phyloP scores from a whole-genome alignment of 495 filamentous ascomycete genomes.

The Daldinia caldariorum region DNA sequence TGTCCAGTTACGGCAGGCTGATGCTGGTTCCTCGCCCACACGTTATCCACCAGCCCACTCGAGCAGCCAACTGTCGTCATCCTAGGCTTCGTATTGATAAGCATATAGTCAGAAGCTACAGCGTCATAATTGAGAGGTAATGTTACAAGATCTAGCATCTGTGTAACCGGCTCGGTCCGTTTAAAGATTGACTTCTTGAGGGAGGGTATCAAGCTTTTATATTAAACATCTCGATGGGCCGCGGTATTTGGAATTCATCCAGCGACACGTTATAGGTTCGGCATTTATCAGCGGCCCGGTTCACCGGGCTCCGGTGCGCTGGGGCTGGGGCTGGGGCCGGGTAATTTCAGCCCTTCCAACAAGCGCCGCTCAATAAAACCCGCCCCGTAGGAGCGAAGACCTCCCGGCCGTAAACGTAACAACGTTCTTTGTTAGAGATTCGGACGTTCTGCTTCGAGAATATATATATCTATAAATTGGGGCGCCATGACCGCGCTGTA shows the following conservation, averaged over 20 bases:
- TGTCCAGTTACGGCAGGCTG: background rate
- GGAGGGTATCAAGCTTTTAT: constrained; percentile 34
- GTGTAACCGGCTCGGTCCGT: constrained; percentile 38
- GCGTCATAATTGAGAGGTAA: constrained; percentile 21
- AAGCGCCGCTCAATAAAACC: constrained; percentile 11
- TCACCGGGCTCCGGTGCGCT: constrained; percentile 21
- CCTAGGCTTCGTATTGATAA: constrained; percentile 26
- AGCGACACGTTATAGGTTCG: constrained; percentile 21
- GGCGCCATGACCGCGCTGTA: constrained; percentile 1
- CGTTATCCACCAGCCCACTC: constrained; percentile 7
- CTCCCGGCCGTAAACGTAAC: constrained; percentile 29
- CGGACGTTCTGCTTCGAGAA: constrained; percentile 2
- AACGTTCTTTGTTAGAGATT: background rate
- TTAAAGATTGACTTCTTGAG: constrained; percentile 22
- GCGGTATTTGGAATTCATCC: constrained; percentile 38
- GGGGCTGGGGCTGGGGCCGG: constrained; percentile 18
- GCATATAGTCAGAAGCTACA: constrained; percentile 23
- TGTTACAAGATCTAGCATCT: constrained; percentile 24
- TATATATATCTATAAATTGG: constrained; percentile 3
- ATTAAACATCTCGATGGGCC: constrained; percentile 27
- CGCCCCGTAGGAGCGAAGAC: constrained; percentile 2
- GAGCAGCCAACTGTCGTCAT: constrained; percentile 17
- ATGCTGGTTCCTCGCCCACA: background rate
- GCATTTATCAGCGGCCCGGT: constrained; percentile 23
- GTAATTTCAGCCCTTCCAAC: constrained; percentile 5